Evolutionary conservation across 306 rosid genomes (phyloP).

Genomic region (Fragaria nilgerrensis): DNA sequence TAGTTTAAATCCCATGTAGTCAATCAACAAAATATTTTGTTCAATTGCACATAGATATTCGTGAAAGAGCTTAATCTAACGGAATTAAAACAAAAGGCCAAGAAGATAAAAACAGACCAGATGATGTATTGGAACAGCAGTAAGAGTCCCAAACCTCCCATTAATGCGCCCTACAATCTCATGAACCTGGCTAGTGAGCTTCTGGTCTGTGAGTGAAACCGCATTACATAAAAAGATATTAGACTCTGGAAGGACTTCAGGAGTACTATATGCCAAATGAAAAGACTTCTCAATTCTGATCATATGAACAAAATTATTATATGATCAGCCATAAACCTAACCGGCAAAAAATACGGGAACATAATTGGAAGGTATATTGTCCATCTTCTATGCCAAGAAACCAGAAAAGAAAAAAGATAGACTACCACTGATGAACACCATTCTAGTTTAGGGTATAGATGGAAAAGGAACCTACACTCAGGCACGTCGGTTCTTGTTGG

Average conservation of each 20-base stretch:
- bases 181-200: conserved; percentile 97
- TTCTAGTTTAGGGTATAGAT: background rate
- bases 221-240: background rate
- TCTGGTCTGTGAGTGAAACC: conserved; percentile 68
- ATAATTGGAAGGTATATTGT: background rate
- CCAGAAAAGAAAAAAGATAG: background rate
- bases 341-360: background rate
- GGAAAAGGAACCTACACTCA: conserved; percentile 59
- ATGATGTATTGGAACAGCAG: conserved; percentile 94
- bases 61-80: background rate
- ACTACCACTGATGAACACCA: background rate
- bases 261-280: background rate
- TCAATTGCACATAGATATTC: background rate
- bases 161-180: conserved; percentile 98
- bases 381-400: background rate
- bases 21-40: background rate
- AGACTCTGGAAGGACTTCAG: conserved; percentile 8
- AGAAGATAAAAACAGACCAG: conserved; percentile 56
- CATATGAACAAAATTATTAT: background rate
- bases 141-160: conserved; percentile 96
- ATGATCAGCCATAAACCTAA: background rate
- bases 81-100: conserved; percentile 16
- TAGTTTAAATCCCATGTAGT: background rate
- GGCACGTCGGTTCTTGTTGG: conserved; percentile 94
- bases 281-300: background rate